Conservation (phyloP, 139 green algal species). For the Asterochloris erici region DNA sequence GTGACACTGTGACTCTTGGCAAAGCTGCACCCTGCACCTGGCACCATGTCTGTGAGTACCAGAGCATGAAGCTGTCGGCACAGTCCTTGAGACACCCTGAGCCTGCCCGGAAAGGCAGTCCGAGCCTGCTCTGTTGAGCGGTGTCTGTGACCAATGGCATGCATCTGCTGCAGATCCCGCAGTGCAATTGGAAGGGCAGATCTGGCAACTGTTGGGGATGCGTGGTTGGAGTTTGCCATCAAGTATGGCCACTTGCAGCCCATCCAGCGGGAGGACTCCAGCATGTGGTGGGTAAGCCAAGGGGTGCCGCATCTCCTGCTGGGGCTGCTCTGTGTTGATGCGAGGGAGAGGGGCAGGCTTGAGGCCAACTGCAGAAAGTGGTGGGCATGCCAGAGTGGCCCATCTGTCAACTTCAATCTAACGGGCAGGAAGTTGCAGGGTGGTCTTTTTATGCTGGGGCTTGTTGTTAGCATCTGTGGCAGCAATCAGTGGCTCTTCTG, state of each 20-base stretch:
- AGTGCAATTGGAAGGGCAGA: conserved; percentile 51
- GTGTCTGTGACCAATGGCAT: not conserved
- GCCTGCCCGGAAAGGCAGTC: not conserved
- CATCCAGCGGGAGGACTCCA: conserved; percentile 47
- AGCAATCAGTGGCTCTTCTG: too few species aligned
- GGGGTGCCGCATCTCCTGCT: too few species aligned
- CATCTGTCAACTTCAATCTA: too few species aligned
- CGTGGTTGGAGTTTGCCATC: conserved; percentile 71
- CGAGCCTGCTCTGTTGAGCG: too few species aligned
- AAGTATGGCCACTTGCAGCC: conserved; percentile 58
- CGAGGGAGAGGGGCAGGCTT: too few species aligned
- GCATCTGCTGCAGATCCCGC: conserved; percentile 34
- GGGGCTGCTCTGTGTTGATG: too few species aligned
- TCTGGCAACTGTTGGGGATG: conserved; percentile 74
- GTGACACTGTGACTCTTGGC: not conserved
- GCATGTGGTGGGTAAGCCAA: conserved; percentile 54
- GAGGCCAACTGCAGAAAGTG: too few species aligned
- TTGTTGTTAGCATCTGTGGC: too few species aligned
- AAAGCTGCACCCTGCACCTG: not conserved
- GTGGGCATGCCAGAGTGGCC: too few species aligned
- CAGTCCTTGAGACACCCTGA: not conserved
- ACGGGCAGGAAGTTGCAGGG: too few species aligned
- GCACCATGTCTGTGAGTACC: not conserved
- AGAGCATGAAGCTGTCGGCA: not conserved
- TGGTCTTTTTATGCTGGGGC: too few species aligned